These are phyloP conservation scores for Cytospora paraplurivora DNA, from an alignment of 2,329 filamentous ascomycete species.

Conservation along the genomic window DNA sequence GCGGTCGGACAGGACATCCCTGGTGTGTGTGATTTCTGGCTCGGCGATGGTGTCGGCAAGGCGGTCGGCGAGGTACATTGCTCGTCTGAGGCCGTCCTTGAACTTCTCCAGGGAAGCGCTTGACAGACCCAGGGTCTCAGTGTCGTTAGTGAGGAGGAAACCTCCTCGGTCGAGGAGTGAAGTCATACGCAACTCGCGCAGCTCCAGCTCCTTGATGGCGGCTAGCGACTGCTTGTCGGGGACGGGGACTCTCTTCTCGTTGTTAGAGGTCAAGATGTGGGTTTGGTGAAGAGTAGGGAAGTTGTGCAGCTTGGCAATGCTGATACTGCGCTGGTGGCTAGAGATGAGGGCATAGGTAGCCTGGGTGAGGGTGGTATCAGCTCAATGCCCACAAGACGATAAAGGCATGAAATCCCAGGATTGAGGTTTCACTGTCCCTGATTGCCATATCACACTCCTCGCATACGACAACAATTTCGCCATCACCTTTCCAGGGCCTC, in stretches of 20 bases:
- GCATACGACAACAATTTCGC: too few relatives aligned
- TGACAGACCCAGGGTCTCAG: constrained; percentile 10
- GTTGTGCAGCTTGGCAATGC: constrained; percentile 15
- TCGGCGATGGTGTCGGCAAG: constrained; percentile 17
- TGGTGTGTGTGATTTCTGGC: neutral
- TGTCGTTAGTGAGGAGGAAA: constrained; percentile 21
- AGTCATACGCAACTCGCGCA: constrained; percentile 19
- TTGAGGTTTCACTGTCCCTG: too few relatives aligned
- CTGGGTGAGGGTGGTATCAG: constrained; percentile 2
- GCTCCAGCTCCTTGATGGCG: constrained; percentile 21
- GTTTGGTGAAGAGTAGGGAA: constrained; percentile 7
- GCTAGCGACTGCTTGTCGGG: constrained; percentile 14
- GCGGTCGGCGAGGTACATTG: constrained; percentile 18
- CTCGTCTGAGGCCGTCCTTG: constrained; percentile 21
- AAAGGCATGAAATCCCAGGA: too few relatives aligned
- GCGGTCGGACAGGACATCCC: neutral
- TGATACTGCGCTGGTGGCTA: constrained; percentile 17
- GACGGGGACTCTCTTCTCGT: constrained; percentile 15
- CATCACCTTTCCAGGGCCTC: too few relatives aligned
- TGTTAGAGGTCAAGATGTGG: constrained; percentile 18
- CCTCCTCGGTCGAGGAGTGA: constrained; percentile 24
- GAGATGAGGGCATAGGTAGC: constrained; percentile 6
- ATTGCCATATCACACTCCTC: too few relatives aligned
- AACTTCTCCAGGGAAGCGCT: constrained; percentile 10
- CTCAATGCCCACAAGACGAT: neutral